Base-by-base conservation (phyloP, 2,329 filamentous ascomycete species). In the Aspergillus sergii region DNA sequence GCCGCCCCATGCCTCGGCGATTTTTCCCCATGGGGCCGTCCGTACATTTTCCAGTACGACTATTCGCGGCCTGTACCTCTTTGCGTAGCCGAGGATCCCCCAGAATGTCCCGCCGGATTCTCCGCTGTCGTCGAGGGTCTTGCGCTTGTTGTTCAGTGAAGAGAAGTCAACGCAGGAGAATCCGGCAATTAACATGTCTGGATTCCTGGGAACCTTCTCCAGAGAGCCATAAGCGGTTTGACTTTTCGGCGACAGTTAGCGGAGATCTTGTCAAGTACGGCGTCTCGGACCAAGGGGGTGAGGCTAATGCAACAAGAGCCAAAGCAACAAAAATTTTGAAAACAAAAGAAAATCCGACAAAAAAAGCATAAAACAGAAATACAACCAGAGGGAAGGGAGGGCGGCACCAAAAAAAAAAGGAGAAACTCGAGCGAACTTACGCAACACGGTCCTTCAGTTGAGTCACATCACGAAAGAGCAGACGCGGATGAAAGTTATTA, bases 121-220 rank as follows among this genome's bases (percentile, higher is more conserved):
- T 3, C 89, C 89, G 16, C 83, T 78, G 9, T 85, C 80, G 1
- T 82, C 76, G 0, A 89, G 73, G 0, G 76, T 75, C 62, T 87
- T 87, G 19, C 79, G 79, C 5, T 80, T 74, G 57, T 79, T 85
- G 73, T 93, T 94, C 36, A 93, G 75, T 0, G 67, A 71, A 0
- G 91, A 94, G 66, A 90, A 91, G 69, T 94, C 91, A 2, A 92
- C 89, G 68, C 91, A 95, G 0, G 90, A 89, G 48, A 89, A 91
- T 0, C 91, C 91, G 8, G 89, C 89, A 51, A 94, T 80, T 1
- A 94, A 78, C 0, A 94, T 72, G 66, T 94, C 89, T 1, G 88
- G 75, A 12, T 84, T 71, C 0, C 74, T 75, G 0, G 90, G 90
- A 1, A 93, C 85, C 1, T 75, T 58, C 5, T 81, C 81, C 56